Evolutionary conservation across 2,329 filamentous ascomycete genomes (phyloP).

Genomic region (Tolypocladium nubicola): DNA sequence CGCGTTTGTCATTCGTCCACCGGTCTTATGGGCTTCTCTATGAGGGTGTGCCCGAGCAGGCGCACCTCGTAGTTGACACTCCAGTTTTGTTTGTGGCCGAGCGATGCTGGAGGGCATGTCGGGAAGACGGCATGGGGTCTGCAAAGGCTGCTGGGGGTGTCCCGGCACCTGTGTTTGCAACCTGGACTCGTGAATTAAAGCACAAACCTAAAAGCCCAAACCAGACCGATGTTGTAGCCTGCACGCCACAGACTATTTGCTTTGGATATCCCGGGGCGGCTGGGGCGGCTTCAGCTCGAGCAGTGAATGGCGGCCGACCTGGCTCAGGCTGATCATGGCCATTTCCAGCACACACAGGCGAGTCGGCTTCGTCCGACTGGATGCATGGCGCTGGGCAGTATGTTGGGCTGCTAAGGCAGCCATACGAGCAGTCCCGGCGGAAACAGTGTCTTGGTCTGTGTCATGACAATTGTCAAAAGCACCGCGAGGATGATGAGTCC

Average conservation of each 20-base stretch:
- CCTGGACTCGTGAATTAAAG: background rate
- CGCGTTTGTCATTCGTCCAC: conserved; percentile 7
- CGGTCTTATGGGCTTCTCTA: background rate
- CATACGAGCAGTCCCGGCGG: background rate
- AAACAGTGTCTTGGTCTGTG: background rate
- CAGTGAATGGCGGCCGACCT: background rate
- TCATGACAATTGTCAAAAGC: background rate
- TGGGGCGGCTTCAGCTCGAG: background rate
- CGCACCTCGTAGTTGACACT: background rate
- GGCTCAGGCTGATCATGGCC: background rate
- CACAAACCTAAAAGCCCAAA: background rate
- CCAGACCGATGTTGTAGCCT: background rate
- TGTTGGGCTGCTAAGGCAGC: background rate
- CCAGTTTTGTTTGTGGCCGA: background rate
- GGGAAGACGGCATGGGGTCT: background rate
- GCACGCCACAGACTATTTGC: background rate
- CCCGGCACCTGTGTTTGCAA: background rate
- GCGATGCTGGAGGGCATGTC: background rate
- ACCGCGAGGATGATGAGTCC: background rate
- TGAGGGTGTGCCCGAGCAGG: background rate
- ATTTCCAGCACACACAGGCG: background rate
- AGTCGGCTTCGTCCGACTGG: background rate
- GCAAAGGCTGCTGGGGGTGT: background rate
- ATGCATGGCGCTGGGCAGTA: background rate
- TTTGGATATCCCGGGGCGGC: background rate